Evolutionary conservation across 805 yeast species (phyloP).

Genomic region (Metschnikowia dekortorum): DNA sequence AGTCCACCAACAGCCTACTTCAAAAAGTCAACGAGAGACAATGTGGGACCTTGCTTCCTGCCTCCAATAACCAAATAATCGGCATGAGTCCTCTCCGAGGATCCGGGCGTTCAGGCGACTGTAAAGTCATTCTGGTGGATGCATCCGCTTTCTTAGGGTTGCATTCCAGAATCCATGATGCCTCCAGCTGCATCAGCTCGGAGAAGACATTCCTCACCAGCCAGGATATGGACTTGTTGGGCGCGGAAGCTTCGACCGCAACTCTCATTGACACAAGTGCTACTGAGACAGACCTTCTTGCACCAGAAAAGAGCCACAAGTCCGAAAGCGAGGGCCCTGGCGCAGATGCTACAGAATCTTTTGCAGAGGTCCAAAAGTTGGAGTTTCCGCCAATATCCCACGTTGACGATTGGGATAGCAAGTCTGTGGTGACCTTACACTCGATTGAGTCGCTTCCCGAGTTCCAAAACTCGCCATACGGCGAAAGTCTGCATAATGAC

Average conservation of each 20-base stretch:
- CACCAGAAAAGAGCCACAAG: not conserved
- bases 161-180: constrained; percentile 41
- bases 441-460: constrained; percentile 12
- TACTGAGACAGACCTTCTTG: not conserved
- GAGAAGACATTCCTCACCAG: constrained; percentile 25
- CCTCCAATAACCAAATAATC: constrained; percentile 48
- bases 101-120: constrained; percentile 19
- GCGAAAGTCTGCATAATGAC: constrained; percentile 18
- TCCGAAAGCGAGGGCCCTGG: not conserved
- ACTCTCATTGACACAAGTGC: constrained; percentile 10
- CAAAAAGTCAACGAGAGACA: constrained; percentile 39
- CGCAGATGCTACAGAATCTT: not conserved
- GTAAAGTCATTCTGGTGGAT: constrained; percentile 50
- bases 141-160: constrained; percentile 52
- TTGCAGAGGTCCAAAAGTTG: constrained; percentile 3
- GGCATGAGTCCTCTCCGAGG: constrained; percentile 36
- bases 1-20: constrained; percentile 28
- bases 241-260: constrained; percentile 6
- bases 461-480: constrained; percentile 8
- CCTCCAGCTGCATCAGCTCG: constrained; percentile 8
- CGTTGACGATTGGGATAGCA: not conserved
- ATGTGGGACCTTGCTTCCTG: constrained; percentile 62
- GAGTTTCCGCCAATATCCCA: not conserved
- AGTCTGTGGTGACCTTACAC: constrained; percentile 11
- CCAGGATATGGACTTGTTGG: constrained; percentile 16